These are phyloP conservation scores for Aquanectria penicillioides DNA, from an alignment of 2,329 filamentous ascomycete genomes.

Conservation along the genomic window DNA sequence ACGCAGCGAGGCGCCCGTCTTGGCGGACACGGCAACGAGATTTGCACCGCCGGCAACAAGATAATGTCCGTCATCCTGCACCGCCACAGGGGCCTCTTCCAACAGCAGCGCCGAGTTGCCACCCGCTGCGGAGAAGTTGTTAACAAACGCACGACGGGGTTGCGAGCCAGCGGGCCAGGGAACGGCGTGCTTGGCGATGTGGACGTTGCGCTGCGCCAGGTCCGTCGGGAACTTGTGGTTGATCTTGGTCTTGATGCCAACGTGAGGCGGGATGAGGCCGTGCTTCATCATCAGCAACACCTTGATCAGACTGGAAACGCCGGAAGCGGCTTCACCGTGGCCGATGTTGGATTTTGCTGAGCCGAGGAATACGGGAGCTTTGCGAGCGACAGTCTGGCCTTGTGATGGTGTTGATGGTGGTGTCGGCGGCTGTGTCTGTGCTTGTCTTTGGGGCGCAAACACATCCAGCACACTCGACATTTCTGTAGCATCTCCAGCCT, in stretches of 20 bases:
- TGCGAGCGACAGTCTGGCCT: no score
- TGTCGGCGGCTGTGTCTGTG: neutral
- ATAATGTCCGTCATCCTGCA: slow-evolving; percentile 53
- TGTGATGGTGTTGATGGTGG: no score
- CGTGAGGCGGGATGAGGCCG: slow-evolving; percentile 58
- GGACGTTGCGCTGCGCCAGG: slow-evolving; percentile 51
- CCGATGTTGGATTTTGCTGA: slow-evolving; percentile 73
- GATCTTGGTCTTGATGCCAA: slow-evolving; percentile 59
- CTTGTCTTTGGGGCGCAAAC: slow-evolving; percentile 57
- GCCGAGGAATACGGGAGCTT: slow-evolving; percentile 67
- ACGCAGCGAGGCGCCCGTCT: slow-evolving; percentile 31
- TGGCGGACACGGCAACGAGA: slow-evolving; percentile 22
- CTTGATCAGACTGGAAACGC: slow-evolving; percentile 63
- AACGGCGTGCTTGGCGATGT: slow-evolving; percentile 63
- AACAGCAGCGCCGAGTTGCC: slow-evolving; percentile 75
- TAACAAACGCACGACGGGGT: slow-evolving; percentile 63
- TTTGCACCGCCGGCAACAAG: slow-evolving; percentile 23
- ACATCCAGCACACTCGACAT: slow-evolving; percentile 80
- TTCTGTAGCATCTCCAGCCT: slow-evolving; percentile 85
- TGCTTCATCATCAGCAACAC: slow-evolving; percentile 60
- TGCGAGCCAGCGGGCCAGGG: slow-evolving; percentile 47
- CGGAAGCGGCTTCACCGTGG: slow-evolving; percentile 70
- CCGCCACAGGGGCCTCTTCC: slow-evolving; percentile 59
- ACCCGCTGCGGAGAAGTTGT: slow-evolving; percentile 77
- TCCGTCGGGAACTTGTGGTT: slow-evolving; percentile 52